A percentile compares a stretch with the other conserved stretches of the same genome.
Conservation (phyloP, 192 early-diverging fungal genomes). For the Fimicolochytrium jonesii region DNA sequence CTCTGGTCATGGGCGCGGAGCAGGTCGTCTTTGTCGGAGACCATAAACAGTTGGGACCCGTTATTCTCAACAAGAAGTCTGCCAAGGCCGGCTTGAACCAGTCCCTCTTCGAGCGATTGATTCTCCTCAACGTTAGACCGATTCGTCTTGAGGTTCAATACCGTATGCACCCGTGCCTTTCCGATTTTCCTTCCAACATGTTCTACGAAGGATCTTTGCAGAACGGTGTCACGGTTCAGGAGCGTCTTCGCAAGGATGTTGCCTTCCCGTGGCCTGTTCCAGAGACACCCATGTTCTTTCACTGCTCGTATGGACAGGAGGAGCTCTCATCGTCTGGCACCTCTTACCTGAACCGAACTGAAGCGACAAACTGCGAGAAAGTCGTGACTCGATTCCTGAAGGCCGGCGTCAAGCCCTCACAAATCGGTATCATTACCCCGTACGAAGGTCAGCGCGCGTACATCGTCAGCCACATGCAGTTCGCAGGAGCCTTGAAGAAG, state of each 20-base stretch:
- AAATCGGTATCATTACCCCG: constrained; percentile 97
- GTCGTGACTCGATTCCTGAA: constrained; percentile 93
- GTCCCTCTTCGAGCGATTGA: constrained; percentile 94
- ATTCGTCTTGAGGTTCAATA: constrained; percentile 98
- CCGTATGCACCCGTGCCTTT: constrained; percentile 98
- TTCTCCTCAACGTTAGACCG: constrained; percentile 87
- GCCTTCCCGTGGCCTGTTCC: constrained; percentile 98
- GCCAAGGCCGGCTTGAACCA: constrained; percentile 90
- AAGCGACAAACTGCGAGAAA: constrained; percentile 96
- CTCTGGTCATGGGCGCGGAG: constrained; percentile 91
- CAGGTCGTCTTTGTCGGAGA: constrained; percentile 97
- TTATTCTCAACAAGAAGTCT: constrained; percentile 96
- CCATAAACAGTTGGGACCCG: constrained; percentile 97
- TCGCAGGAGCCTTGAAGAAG: constrained; percentile 81
- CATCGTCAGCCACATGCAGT: constrained; percentile 94
- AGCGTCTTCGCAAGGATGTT: constrained; percentile 79
- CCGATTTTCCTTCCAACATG: constrained; percentile 98
- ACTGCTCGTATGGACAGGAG: constrained; percentile 88
- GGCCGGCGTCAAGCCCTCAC: constrained; percentile 74
- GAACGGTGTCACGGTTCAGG: constrained; percentile 91
- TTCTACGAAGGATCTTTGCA: constrained; percentile 98
- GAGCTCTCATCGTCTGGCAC: constrained; percentile 97
- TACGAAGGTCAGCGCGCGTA: constrained; percentile 98
- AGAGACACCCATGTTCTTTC: constrained; percentile 92
- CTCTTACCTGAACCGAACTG: constrained; percentile 95